These are phyloP conservation scores for Cercophora samala DNA, from an alignment of 495 filamentous ascomycete genomes.

Conservation along the genomic window DNA sequence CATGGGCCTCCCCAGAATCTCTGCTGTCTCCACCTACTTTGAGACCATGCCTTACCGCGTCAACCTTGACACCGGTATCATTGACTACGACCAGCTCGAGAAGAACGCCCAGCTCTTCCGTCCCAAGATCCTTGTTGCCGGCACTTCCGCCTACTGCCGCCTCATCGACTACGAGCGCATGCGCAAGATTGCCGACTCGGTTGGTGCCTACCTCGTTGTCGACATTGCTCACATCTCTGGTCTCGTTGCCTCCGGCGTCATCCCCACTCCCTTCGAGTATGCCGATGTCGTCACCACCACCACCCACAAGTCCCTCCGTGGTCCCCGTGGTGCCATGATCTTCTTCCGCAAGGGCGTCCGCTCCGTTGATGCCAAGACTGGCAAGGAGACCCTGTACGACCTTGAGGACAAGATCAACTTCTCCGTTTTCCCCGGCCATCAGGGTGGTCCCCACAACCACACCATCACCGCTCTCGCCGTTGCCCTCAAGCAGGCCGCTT, in stretches of 20 bases:
- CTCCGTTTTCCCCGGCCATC: constrained; percentile 98
- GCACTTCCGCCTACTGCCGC: constrained; percentile 97
- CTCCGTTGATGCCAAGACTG: constrained; percentile 79
- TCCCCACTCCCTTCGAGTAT: constrained; percentile 88
- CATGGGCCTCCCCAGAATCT: constrained; percentile 60
- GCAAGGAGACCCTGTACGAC: constrained; percentile 88
- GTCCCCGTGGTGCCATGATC: constrained; percentile 99
- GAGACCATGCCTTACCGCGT: constrained; percentile 93
- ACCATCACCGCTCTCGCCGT: constrained; percentile 98
- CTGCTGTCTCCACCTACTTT: constrained; percentile 90
- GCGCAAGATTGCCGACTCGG: constrained; percentile 92
- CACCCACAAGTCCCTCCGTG: constrained; percentile 98
- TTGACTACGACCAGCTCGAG: constrained; percentile 93
- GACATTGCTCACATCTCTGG: constrained; percentile 99
- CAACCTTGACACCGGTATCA: constrained; percentile 87
- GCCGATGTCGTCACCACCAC: constrained; percentile 98
- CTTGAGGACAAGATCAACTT: constrained; percentile 97
- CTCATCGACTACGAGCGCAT: constrained; percentile 96
- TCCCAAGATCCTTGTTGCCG: constrained; percentile 92
- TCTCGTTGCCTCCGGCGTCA: constrained; percentile 87
- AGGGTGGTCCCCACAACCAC: constrained; percentile 99
- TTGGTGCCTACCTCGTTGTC: constrained; percentile 90
- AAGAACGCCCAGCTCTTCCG: constrained; percentile 91
- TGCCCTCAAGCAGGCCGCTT: constrained; percentile 90
- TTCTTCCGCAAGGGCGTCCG: constrained; percentile 98